Percentiles rank a stretch among this genome's conserved stretches.
These are phyloP conservation scores for Neopestalotiopsis sp. DNA, from an alignment of 2,329 filamentous ascomycete species.

Conservation along the genomic window DNA sequence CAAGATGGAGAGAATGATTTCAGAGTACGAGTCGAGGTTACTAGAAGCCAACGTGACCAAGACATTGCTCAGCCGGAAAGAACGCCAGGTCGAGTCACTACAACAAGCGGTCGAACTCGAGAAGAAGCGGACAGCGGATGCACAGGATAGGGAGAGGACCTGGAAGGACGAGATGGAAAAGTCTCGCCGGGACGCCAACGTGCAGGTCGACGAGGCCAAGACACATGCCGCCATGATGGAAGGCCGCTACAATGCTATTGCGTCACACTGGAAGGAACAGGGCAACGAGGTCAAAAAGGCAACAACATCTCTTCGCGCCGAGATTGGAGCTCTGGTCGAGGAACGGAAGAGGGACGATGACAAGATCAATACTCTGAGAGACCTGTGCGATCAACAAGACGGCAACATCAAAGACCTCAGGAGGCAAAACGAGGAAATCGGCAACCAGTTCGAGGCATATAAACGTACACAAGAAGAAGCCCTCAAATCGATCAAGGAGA, in stretches of 20 bases:
- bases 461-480: constrained; percentile 68
- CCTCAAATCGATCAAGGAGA: constrained; percentile 63
- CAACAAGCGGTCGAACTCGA: constrained; percentile 69
- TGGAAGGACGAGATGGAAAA: constrained; percentile 71
- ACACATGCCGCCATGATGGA: constrained; percentile 71
- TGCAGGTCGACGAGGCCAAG: constrained; percentile 70
- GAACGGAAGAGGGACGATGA: constrained; percentile 66
- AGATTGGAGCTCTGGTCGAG: constrained; percentile 60
- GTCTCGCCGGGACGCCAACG: constrained; percentile 61
- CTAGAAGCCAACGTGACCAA: constrained; percentile 76
- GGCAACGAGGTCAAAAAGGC: constrained; percentile 65
- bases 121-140: constrained; percentile 63
- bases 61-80: constrained; percentile 72
- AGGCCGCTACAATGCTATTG: constrained; percentile 71
- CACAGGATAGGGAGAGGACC: constrained; percentile 63
- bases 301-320: constrained; percentile 53
- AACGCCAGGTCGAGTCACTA: constrained; percentile 75
- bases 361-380: constrained; percentile 67
- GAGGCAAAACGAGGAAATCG: constrained; percentile 67
- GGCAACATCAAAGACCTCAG: constrained; percentile 67
- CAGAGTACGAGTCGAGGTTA: constrained; percentile 72
- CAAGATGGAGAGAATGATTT: constrained; percentile 71
- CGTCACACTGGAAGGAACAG: constrained; percentile 70
- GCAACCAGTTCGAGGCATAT: constrained; percentile 66
- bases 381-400: constrained; percentile 76